A percentile compares a stretch with the other conserved stretches of the same genome.
Conservation (phyloP, 1,284 basidiomycete species). For the Ganoderma lucidum region DNA sequence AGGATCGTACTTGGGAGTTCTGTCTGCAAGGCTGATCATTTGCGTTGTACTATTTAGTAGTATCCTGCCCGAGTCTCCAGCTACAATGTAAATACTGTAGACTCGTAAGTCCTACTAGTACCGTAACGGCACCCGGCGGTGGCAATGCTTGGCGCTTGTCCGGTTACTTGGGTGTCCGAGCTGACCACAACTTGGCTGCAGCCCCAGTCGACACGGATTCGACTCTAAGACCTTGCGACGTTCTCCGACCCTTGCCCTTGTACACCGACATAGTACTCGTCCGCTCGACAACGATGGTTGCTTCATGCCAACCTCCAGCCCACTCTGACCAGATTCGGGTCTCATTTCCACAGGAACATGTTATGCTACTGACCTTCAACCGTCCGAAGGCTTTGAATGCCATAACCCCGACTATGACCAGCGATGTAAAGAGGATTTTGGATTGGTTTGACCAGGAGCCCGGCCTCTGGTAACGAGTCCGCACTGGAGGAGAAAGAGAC, state of each 20-base stretch:
- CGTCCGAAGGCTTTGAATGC: slow-evolving; percentile 79
- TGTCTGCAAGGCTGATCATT: slow-evolving; percentile 50
- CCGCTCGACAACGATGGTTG: background rate
- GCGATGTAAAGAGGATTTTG: slow-evolving; percentile 64
- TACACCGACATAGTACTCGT: background rate
- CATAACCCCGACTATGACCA: slow-evolving; percentile 67
- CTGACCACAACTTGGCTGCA: background rate
- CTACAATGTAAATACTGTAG: background rate
- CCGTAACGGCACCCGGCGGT: too few relatives aligned
- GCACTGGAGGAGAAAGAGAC: background rate
- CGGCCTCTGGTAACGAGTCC: slow-evolving; percentile 63
- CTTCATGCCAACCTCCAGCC: slow-evolving; percentile 45
- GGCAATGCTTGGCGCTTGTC: background rate
- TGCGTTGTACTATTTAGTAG: background rate
- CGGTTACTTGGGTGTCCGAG: background rate
- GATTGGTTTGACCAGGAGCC: slow-evolving; percentile 84
- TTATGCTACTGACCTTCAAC: slow-evolving; percentile 79
- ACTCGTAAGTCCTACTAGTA: background rate
- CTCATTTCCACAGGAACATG: slow-evolving; percentile 68
- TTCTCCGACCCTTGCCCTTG: background rate
- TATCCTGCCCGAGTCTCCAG: background rate
- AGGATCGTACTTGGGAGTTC: slow-evolving; percentile 85
- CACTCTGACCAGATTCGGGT: slow-evolving; percentile 67
- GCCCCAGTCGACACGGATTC: too few relatives aligned
- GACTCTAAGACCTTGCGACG: background rate